Conservation (phyloP, 2,329 filamentous ascomycete genomes). For the Neoscytalidium dimidiatum region DNA sequence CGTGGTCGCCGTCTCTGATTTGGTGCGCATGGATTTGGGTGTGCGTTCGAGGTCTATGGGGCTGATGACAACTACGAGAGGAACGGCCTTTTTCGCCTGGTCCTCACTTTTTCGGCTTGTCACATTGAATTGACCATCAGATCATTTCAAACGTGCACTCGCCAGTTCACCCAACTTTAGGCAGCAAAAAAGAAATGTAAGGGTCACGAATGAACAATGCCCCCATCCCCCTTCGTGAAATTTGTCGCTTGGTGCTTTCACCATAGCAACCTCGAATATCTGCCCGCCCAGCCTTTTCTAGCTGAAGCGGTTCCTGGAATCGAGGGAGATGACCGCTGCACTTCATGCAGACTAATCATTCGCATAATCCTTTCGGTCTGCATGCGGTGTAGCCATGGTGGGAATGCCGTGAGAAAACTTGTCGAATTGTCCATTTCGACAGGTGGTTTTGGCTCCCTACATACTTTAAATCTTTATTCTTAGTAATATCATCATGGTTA, state of each 20-base stretch:
- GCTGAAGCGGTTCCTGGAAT: constrained; percentile 36
- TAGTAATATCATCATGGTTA: background rate
- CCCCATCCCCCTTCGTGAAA: background rate
- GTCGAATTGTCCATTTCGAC: constrained; percentile 57
- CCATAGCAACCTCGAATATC: constrained; percentile 58
- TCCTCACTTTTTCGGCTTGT: constrained; percentile 60
- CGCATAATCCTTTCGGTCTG: constrained; percentile 48
- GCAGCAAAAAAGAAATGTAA: constrained; percentile 17
- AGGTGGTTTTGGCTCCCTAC: constrained; percentile 68
- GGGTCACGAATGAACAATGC: constrained; percentile 14
- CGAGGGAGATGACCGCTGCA: constrained; percentile 37
- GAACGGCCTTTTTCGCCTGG: constrained; percentile 67
- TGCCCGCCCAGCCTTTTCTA: constrained; percentile 53
- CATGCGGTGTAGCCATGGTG: constrained; percentile 54
- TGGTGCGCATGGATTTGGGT: constrained; percentile 57
- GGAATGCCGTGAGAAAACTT: constrained; percentile 54
- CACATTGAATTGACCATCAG: constrained; percentile 36
- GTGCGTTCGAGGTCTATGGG: constrained; percentile 19
- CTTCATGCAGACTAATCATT: constrained; percentile 51
- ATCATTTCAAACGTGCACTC: constrained; percentile 19
- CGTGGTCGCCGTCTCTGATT: constrained; percentile 99
- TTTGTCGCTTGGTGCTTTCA: background rate
- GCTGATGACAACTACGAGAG: constrained; percentile 64
- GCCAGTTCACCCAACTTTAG: constrained; percentile 17
- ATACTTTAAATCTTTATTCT: constrained; percentile 40